A percentile compares a stretch with the other conserved stretches of the same genome.
These are phyloP conservation scores for Aspergillus costaricaensis DNA, from an alignment of 2,329 filamentous ascomycete species.

Conservation along the genomic window DNA sequence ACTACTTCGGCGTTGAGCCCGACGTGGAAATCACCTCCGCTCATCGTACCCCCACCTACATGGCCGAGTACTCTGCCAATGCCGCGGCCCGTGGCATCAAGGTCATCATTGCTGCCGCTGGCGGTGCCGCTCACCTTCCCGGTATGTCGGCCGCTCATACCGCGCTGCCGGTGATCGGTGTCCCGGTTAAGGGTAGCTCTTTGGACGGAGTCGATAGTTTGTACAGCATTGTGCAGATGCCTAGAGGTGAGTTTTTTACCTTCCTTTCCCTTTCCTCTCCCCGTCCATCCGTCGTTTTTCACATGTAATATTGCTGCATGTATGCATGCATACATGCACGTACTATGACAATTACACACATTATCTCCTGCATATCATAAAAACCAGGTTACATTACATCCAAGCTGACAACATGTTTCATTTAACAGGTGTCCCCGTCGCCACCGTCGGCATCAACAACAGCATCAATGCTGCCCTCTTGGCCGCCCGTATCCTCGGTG, in stretches of 20 bases:
- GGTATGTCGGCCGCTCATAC: constrained; percentile 76
- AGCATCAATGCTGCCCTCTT: constrained; percentile 74
- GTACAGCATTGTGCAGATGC: constrained; percentile 77
- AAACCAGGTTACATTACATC: background rate
- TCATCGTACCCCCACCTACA: constrained; percentile 70
- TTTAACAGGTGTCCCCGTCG: constrained; percentile 65
- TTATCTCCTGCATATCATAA: background rate
- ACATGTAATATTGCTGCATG: background rate
- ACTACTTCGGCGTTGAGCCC: constrained; percentile 46
- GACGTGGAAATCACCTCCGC: constrained; percentile 52
- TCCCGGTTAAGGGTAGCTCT: constrained; percentile 73
- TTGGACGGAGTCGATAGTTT: constrained; percentile 72
- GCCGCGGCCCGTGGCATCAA: constrained; percentile 68
- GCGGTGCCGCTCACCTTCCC: constrained; percentile 71
- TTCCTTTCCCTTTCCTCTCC: background rate
- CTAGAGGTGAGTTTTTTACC: constrained; percentile 51
- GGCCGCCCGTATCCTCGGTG: constrained; percentile 68
- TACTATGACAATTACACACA: background rate
- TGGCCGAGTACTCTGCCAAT: constrained; percentile 66
- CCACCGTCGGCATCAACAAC: constrained; percentile 79
- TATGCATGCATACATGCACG: background rate
- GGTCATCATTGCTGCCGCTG: constrained; percentile 74
- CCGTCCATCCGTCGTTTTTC: no score
- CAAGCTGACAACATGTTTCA: constrained; percentile 19
- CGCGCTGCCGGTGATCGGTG: constrained; percentile 72